Evolutionary conservation across 2,329 filamentous ascomycete species (phyloP), one percentile per base, ranked within the genome.

Genomic region (Aciculosporium take): DNA sequence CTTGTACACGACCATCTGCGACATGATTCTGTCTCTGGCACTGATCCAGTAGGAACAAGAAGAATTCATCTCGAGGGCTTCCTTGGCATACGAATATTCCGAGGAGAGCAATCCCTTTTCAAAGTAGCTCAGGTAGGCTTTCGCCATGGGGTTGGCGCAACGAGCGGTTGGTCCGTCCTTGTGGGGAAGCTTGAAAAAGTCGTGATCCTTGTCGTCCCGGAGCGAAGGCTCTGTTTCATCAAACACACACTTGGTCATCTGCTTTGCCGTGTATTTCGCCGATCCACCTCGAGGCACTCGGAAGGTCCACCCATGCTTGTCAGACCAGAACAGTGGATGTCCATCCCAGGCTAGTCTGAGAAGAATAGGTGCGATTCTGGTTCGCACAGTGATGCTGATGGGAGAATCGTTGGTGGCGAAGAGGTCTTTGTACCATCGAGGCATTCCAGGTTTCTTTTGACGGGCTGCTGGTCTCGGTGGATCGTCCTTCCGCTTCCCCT

Each of bases 11-110:
- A 94, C 88, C 71, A 96, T 84, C 55, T 98, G 91, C n/a, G 81
- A 84, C 71, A 68, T 89, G 61, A 98, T 98, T 38, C 91, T 72
- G 55, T 94, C 86, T 46, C 91, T 75, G 13, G 91, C 88, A 53
- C 86, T 94, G 52, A 98, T 96, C 91, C 93, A 98, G 61, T 98
- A 98, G 1, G 89, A 96, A 57, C 93, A 98, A 0, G 87, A 94
- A 0, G 91, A 87, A 52, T 98, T 98, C 91, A 98, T 98, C 52
- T 96, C 84, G 33, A 98, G 66, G 0, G 93, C 91, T 58, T 94
- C 87, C 55, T 93, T 96, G 0, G 91, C 91, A 53, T 95, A 89
- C 0, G 78, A 59, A 53, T 82, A 96, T 58, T 94, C 82, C 0
- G 89, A 96, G 0, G 85, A 84, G 3, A 98, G 66, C 0, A 74